Percentiles rank a stretch among this genome's conserved stretches.
phyloP scores from a whole-genome alignment of 768 basidiomycete species.

The Strobilomyces dryophilus region DNA sequence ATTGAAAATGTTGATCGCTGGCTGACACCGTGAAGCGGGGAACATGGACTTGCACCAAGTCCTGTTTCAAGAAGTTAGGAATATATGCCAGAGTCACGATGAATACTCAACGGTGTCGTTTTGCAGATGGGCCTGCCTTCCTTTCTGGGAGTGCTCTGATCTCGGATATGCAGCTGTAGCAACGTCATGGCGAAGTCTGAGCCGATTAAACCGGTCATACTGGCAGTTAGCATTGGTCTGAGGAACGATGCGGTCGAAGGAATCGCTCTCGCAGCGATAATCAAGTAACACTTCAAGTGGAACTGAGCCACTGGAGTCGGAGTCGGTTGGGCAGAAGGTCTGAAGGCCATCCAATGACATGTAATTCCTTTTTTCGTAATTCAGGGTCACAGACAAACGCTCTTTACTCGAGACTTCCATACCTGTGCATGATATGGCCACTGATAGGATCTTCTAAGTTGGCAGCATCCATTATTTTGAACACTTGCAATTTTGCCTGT shows the following conservation, averaged over 20 bases:
- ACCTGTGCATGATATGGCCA: slow-evolving; percentile 85
- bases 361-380: slow-evolving; percentile 56
- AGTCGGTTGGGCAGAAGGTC: slow-evolving; percentile 69
- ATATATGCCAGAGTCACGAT: neutral
- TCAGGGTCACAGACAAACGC: neutral
- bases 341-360: slow-evolving; percentile 78
- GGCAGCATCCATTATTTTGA: slow-evolving; percentile 73
- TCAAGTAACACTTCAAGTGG: slow-evolving; percentile 92
- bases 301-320: slow-evolving; percentile 49
- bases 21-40: slow-evolving; percentile 87
- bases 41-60: slow-evolving; percentile 75
- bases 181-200: slow-evolving; percentile 73
- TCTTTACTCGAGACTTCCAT: slow-evolving; percentile 7
- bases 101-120: slow-evolving; percentile 54
- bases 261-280: slow-evolving; percentile 71
- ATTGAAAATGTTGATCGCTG: slow-evolving; percentile 74
- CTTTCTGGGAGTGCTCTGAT: slow-evolving; percentile 27
- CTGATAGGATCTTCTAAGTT: slow-evolving; percentile 81
- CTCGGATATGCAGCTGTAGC: slow-evolving; percentile 48
- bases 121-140: slow-evolving; percentile 46
- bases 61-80: slow-evolving; percentile 41
- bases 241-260: slow-evolving; percentile 87
- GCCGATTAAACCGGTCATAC: slow-evolving; percentile 93
- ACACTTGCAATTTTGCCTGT: slow-evolving; percentile 74
- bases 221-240: slow-evolving; percentile 82